Base-by-base conservation (phyloP, 2,329 filamentous ascomycete species). In the Phaeoacremonium minimum region DNA sequence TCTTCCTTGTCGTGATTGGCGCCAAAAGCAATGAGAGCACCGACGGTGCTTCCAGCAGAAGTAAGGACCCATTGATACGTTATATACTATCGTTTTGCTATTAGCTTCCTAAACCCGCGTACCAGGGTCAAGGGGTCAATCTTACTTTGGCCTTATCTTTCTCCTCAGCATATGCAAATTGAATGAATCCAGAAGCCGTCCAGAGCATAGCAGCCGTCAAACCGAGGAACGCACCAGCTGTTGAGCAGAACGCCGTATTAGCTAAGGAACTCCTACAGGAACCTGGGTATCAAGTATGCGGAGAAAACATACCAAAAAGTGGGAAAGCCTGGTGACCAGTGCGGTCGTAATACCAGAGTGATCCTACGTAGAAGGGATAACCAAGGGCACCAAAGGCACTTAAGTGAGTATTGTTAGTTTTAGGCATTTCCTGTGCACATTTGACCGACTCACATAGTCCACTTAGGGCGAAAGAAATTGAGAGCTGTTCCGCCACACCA, bases 151-250 rank as follows among this genome's bases (percentile, higher is more conserved):
- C 47, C 28, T 48, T 48, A 30, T 46, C 41, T 28, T 46, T 45
- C 12, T 49, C 47, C 5, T 41, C 34, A 1, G 47, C 42, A 26
- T 45, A 48, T 2, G 44, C 18, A 33, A 43, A 41, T 36, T 47
- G 41, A 12, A 38, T 45, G 15, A 42, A 32, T 4, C 46, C 37
- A 15, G 46, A 41, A 15, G 46, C 46, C 4, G 45, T 35, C 46
- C 46, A 49, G 5, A 49, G 43, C 5, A 49, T 28, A 3, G 46
- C 40, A 9, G 46, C 46, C 22, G 22, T 26, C 22, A 26, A 26
- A n/a, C 22, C 22, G 22, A 26, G 22, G 22, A 26, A 26, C 9
- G 22, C 22, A 9, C 22, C 22, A 9, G 22, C 22, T 26, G n/a
- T 26, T 9, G n/a, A 3, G 9, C 22, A 26, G n/a, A 26, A 9